These are phyloP conservation scores for Petunia hybrid DNA, from an alignment of 305 asterid genomes.

Conservation along the genomic window DNA sequence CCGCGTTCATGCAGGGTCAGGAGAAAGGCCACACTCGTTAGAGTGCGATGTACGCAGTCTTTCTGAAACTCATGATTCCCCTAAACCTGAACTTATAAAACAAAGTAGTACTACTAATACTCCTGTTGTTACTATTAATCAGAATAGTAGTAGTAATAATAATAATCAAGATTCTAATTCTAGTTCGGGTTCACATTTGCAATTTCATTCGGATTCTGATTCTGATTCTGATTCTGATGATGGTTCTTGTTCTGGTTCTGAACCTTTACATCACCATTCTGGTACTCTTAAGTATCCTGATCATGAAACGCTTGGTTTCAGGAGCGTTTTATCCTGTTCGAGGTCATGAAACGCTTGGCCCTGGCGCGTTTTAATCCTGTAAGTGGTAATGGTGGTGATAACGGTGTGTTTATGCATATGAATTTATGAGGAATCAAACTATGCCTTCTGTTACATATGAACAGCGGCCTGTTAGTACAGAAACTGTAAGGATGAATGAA, in stretches of 20 bases:
- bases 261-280: constrained; percentile 54
- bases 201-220: constrained; percentile 70
- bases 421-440: constrained; percentile 75
- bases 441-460: constrained; percentile 71
- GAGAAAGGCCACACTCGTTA: background rate
- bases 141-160: background rate
- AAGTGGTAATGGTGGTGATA: constrained; percentile 24
- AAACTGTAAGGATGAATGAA: constrained; percentile 69
- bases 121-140: constrained; percentile 20
- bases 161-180: constrained; percentile 49
- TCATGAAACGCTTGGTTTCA: constrained; percentile 17
- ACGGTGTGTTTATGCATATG: constrained; percentile 56
- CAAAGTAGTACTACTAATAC: constrained; percentile 22
- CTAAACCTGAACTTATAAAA: constrained; percentile 3
- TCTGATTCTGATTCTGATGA: constrained; percentile 47
- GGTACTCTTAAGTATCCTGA: constrained; percentile 42
- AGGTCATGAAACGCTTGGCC: constrained; percentile 10
- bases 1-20: background rate
- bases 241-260: constrained; percentile 41
- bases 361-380: constrained; percentile 20
- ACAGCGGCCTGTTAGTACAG: constrained; percentile 73
- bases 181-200: constrained; percentile 78
- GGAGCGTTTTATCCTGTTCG: constrained; percentile 25
- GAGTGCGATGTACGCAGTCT: no score
- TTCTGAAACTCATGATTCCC: background rate